Evolutionary conservation across 495 filamentous ascomycete genomes (phyloP).

Genomic region (Aspergillus biplanus): DNA sequence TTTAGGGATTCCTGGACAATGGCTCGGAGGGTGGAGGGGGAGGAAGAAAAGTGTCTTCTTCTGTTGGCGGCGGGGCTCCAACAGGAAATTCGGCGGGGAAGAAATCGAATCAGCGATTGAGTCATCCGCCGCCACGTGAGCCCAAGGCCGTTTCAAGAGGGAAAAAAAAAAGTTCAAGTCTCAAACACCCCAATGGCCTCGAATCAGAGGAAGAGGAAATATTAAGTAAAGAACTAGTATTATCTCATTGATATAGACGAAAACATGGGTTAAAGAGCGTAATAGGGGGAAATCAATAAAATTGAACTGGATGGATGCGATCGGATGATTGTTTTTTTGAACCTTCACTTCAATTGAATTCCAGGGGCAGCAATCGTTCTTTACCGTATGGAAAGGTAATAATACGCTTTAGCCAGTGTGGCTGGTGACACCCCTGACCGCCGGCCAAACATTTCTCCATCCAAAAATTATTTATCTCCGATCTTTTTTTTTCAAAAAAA

Average conservation of each 20-base stretch:
- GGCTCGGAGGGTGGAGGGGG: slow-evolving; percentile 25
- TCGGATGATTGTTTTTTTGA: not conserved
- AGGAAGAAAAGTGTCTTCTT: slow-evolving; percentile 27
- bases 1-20: slow-evolving; percentile 22
- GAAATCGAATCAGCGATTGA: slow-evolving; percentile 47
- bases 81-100: slow-evolving; percentile 36
- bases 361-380: slow-evolving; percentile 10
- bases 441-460: slow-evolving; percentile 29
- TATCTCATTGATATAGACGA: not conserved
- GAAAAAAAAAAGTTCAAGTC: slow-evolving; percentile 11
- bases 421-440: slow-evolving; percentile 16
- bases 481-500: slow-evolving; percentile 6
- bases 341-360: not conserved
- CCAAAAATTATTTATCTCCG: slow-evolving; percentile 21
- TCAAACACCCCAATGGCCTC: not conserved
- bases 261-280: not conserved
- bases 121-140: slow-evolving; percentile 47
- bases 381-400: slow-evolving; percentile 9
- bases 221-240: not conserved
- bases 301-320: not conserved
- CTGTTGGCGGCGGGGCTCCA: slow-evolving; percentile 24
- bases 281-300: not conserved
- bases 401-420: not conserved
- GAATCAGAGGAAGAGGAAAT: not conserved
- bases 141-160: slow-evolving; percentile 10